Conservation (phyloP, 116 monocot genomes). For the Dioscorea cayenensis region DNA sequence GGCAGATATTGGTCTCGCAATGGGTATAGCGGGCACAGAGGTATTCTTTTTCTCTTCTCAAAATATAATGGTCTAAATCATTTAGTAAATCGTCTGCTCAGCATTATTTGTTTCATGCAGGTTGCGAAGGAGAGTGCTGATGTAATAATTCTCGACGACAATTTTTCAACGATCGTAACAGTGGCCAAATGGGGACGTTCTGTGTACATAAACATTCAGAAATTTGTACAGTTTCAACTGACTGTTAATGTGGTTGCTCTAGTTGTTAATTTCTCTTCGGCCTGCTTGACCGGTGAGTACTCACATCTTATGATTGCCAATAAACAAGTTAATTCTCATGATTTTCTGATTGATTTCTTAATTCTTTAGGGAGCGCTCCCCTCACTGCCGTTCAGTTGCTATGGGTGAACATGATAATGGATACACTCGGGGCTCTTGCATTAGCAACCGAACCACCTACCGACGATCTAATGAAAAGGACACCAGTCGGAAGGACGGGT, state of each 20-base stretch:
- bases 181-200: constrained; percentile 84
- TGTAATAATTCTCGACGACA: constrained; percentile 76
- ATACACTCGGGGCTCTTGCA: constrained; percentile 84
- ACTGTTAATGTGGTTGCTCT: constrained; percentile 83
- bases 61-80: background rate
- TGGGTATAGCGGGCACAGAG: constrained; percentile 34
- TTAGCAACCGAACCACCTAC: constrained; percentile 79
- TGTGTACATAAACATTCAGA: constrained; percentile 77
- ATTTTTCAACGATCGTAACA: constrained; percentile 67
- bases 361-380: constrained; percentile 57
- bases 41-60: constrained; percentile 1
- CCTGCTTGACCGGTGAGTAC: constrained; percentile 60
- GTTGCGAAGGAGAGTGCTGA: constrained; percentile 86
- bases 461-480: constrained; percentile 60
- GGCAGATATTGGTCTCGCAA: constrained; percentile 33
- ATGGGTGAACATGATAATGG: constrained; percentile 97
- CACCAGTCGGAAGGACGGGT: constrained; percentile 60
- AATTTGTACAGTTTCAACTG: constrained; percentile 77
- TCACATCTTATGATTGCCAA: background rate
- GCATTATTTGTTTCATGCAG: constrained; percentile 19
- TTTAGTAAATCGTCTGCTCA: background rate
- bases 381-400: constrained; percentile 83
- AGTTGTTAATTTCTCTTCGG: constrained; percentile 63
- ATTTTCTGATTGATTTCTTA: background rate
- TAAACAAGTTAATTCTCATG: constrained; percentile 1